These are phyloP conservation scores for Termitomyces sp. DNA, from an alignment of 768 basidiomycete species.

Conservation along the genomic window DNA sequence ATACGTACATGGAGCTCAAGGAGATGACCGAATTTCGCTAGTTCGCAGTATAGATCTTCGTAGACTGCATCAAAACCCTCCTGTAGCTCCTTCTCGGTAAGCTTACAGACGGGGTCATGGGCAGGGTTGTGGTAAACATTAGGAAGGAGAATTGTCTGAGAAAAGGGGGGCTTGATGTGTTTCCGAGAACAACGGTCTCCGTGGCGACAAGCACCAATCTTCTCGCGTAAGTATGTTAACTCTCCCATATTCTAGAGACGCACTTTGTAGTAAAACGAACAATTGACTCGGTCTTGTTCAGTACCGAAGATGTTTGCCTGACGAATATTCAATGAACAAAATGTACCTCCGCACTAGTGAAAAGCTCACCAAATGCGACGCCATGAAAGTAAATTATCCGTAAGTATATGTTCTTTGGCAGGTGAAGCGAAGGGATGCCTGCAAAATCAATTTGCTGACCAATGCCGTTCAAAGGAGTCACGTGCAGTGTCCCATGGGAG, in stretches of 20 bases:
- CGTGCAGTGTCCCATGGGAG: neutral
- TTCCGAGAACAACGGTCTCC: slow-evolving; percentile 98
- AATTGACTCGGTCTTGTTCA: slow-evolving; percentile 94
- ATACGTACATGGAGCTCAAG: slow-evolving; percentile 85
- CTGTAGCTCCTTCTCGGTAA: slow-evolving; percentile 83
- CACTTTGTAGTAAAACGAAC: slow-evolving; percentile 98
- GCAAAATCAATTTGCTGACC: neutral
- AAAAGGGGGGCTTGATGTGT: slow-evolving; percentile 96
- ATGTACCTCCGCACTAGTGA: neutral
- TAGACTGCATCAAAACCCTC: slow-evolving; percentile 93
- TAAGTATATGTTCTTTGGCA: neutral
- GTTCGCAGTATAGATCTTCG: slow-evolving; percentile 91
- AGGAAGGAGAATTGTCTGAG: slow-evolving; percentile 92
- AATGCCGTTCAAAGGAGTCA: neutral
- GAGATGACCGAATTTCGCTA: slow-evolving; percentile 92
- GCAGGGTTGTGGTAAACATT: slow-evolving; percentile 99
- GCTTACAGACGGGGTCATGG: slow-evolving; percentile 85
- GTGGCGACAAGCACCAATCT: slow-evolving; percentile 99
- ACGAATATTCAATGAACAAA: neutral
- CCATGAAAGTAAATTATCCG: slow-evolving; percentile 28
- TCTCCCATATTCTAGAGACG: slow-evolving; percentile 17
- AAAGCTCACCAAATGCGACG: slow-evolving; percentile 71
- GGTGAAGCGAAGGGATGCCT: neutral
- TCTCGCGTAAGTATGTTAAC: slow-evolving; percentile 3
- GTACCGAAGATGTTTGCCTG: slow-evolving; percentile 96